Evolutionary conservation across 163 green algal genomes (phyloP), one percentile per base, ranked within the genome.

Genomic region (Volvox carteri): DNA sequence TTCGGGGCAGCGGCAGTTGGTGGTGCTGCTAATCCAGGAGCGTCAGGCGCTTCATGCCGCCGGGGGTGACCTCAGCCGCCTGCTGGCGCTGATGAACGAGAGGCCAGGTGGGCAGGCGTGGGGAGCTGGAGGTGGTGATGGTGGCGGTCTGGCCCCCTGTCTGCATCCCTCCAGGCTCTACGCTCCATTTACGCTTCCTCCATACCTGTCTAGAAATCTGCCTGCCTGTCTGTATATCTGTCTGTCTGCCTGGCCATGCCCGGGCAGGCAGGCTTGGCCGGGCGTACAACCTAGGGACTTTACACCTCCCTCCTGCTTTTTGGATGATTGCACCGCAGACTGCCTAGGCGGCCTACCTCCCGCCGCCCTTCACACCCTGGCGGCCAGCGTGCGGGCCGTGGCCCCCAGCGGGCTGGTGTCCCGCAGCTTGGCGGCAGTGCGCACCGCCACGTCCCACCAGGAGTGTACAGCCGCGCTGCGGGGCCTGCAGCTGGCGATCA

Each of bases 21-120:
- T 85, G 54, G 79, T 86, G 33, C 78, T 91, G 70, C 78, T 94
- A 19, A 88, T 94, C 41, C 72, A 90, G 58, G 89, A 94, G 78
- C 86, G 91, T 41, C 83, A 85, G 70, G 76, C 92, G 76, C 78
- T 94, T 60, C 62, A 78, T 7, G 52, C 42, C 12, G 86, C 84
- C 7, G 86, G 73, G 18, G 76, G 67, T 16, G n/a, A 81, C 75
- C 39, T 83, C 25, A 52, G 25, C 18, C 67, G 78, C 46, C 78
- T 86, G 67, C 62, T 86, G 30, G 39, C 28, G 6, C 72, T 80
- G 19, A 86, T 91, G 78, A 86, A 84, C 16, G 87, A 86, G 4
- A 70, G 54, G 3, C 78, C 86, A 56, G 83, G 83, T 88, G 54
- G 23, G 23, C 16, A n/a, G n/a, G n/a, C n/a, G n/a, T n/a, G n/a